phyloP scores from a whole-genome alignment of 208 protist genomes.

The Trichomonas tenax region DNA sequence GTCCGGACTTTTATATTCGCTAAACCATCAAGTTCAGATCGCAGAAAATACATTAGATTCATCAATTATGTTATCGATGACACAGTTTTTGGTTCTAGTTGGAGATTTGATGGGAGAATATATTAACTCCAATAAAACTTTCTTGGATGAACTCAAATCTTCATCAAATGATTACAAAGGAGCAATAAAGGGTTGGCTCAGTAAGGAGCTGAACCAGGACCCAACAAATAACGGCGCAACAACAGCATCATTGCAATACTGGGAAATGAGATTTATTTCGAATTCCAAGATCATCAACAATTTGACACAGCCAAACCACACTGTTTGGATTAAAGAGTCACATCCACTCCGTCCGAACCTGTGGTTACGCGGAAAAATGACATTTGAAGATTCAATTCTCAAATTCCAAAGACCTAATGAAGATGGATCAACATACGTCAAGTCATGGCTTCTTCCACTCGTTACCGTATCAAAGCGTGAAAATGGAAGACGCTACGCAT shows the following conservation, averaged over 20 bases:
- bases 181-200: background rate
- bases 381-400: background rate
- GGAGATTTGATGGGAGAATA: background rate
- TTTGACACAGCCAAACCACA: background rate
- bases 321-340: background rate
- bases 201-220: background rate
- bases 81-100: background rate
- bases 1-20: background rate
- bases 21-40: background rate
- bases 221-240: background rate
- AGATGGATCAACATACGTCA: background rate
- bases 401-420: background rate
- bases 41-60: background rate
- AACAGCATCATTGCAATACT: background rate
- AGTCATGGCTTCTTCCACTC: background rate
- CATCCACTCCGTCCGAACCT: background rate
- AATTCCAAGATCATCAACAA: background rate
- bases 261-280: background rate
- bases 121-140: background rate
- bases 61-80: background rate
- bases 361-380: background rate
- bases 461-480: background rate
- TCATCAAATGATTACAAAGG: background rate
- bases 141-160: background rate
- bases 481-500: background rate